Evolutionary conservation across 129 eudicot genomes (phyloP), one percentile per base, ranked within the genome.

Genomic region (Helianthus annuus): DNA sequence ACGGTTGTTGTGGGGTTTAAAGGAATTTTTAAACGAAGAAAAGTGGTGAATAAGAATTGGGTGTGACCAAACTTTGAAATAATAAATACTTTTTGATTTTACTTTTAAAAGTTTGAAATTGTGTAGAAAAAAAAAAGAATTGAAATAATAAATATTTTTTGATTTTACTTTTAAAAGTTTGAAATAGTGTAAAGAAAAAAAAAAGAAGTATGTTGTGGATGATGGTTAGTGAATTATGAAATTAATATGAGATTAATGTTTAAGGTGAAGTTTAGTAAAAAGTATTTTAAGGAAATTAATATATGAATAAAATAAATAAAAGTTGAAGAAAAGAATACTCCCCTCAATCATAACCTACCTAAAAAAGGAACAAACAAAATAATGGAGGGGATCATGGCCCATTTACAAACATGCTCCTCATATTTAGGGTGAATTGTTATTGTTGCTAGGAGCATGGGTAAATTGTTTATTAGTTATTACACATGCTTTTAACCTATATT

Each of bases 1-100:
- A 29, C 42, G 77, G 82, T 14, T 7, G 39, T 22, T 10, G 40
- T 54, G 66, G 51, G 55, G 29, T 51, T 24, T 59, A 59, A 46
- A 27, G 7, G 64, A 38, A 55, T 57, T 57, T 57, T 57, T 57
- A 27, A 57, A 57, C 24, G 64, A 1, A 1, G 29, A 17, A 19
- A 16, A 61, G 11, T 76, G 65, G 52, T 71, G 82, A 63, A 70
- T 71, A 62, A 27, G 81, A 77, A 77, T 59, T 42, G 10, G 52
- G 49, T 49, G 29, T 48, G 80, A 69, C 70, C 56, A 75, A 3
- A 44, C 74, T 17, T 76, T 19, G 17, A 38, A 38, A 32, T 32
- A 32, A 16, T 52, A 70, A 63, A 70, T 62, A 77, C 80, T 16
- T 48, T 76, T 58, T 4, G 5, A 5, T 42, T 42, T 42, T 42